Evolutionary conservation across 225 moss, liverwort and hornwort species (phyloP).

Genomic region (Bryum argenteum): DNA sequence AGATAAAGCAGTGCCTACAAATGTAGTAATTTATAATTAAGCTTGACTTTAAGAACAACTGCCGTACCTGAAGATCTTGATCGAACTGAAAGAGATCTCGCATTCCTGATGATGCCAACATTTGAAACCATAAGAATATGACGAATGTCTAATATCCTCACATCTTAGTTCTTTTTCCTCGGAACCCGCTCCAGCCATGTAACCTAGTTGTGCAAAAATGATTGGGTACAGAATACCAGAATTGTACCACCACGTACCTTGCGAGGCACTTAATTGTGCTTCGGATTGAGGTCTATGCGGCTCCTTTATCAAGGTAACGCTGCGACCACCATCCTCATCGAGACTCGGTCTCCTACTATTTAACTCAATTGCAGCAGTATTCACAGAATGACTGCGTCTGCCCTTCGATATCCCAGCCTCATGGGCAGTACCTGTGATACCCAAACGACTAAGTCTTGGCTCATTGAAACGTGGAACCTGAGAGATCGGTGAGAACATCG

Average conservation of each 20-base stretch:
- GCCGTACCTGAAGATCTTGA: slow-evolving; percentile 35
- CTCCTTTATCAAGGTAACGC: slow-evolving; percentile 18
- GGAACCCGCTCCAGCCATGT: slow-evolving; percentile 13
- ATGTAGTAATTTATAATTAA: neutral
- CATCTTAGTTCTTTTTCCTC: neutral
- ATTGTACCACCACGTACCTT: slow-evolving; percentile 31
- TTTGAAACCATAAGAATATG: too few relatives aligned
- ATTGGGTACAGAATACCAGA: neutral
- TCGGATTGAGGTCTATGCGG: slow-evolving; percentile 13
- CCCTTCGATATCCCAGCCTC: slow-evolving; percentile 19
- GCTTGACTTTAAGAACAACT: neutral
- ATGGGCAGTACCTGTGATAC: neutral
- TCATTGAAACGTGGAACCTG: slow-evolving; percentile 27
- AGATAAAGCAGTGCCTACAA: neutral
- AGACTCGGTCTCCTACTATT: slow-evolving; percentile 38
- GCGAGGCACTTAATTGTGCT: slow-evolving; percentile 26
- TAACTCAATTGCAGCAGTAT: slow-evolving; percentile 40
- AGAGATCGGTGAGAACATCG: neutral
- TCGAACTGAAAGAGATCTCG: slow-evolving; percentile 26
- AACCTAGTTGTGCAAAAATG: neutral
- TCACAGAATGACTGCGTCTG: slow-evolving; percentile 18
- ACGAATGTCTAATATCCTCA: too few relatives aligned
- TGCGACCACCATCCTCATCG: slow-evolving; percentile 5
- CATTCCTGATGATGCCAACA: slow-evolving; percentile 35
- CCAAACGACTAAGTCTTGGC: slow-evolving; percentile 11